phyloP scores from a whole-genome alignment of 768 basidiomycete genomes.

The Epithele typhae region DNA sequence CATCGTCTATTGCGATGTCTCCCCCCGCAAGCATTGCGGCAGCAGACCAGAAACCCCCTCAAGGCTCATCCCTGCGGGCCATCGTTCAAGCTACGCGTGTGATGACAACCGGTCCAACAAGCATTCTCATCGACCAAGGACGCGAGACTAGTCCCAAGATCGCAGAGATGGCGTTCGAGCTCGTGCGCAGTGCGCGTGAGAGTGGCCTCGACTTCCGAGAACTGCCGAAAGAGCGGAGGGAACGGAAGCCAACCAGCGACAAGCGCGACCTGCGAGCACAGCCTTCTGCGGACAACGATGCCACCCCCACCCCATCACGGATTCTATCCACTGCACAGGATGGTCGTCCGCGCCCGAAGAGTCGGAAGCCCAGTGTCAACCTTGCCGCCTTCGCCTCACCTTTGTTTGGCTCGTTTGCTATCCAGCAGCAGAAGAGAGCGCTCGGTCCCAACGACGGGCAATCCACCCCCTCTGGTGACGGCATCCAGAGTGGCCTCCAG shows the following conservation, averaged over 20 bases:
- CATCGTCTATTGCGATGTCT: constrained; percentile 1
- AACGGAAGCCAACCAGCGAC: constrained; percentile 15
- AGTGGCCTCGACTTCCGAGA: constrained; percentile 47
- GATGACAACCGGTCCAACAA: constrained; percentile 77
- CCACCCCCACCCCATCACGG: constrained; percentile 31
- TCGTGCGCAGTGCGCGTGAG: constrained; percentile 66
- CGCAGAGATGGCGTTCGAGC: constrained; percentile 56
- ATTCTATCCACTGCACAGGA: constrained; percentile 10
- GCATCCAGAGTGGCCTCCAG: constrained; percentile 7
- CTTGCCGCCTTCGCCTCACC: constrained; percentile 44
- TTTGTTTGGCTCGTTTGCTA: constrained; percentile 55
- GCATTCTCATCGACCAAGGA: constrained; percentile 70
- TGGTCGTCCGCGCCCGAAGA: constrained; percentile 14
- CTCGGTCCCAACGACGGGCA: neutral
- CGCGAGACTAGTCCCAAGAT: constrained; percentile 59
- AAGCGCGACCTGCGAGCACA: constrained; percentile 3
- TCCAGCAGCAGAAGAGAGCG: constrained; percentile 44
- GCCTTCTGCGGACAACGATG: constrained; percentile 31
- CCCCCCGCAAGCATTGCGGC: constrained; percentile 14
- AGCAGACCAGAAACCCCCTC: constrained; percentile 31
- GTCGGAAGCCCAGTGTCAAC: constrained; percentile 20
- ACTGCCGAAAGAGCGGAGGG: constrained; percentile 43
- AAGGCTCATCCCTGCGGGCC: constrained; percentile 68
- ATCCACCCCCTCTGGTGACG: neutral
- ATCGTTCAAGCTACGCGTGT: constrained; percentile 81